Conservation (phyloP, 352 stramenopile species). For the Bremia lactucae region DNA sequence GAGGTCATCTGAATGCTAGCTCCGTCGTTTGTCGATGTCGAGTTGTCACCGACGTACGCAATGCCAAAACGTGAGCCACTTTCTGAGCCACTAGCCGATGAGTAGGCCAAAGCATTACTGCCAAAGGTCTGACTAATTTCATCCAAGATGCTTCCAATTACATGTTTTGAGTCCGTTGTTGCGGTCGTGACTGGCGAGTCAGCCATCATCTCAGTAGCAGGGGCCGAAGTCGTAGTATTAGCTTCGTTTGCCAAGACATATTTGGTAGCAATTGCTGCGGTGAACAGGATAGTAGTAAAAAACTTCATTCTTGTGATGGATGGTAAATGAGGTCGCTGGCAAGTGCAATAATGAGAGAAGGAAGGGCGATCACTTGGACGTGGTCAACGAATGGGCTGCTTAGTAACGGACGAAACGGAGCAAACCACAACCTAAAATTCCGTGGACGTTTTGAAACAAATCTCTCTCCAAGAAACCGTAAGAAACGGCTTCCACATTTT, state of each 20-base stretch:
- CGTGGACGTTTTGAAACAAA: no score
- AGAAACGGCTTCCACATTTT: no score
- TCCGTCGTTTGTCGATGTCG: background rate
- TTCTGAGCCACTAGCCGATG: no score
- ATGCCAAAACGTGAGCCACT: constrained; percentile 7
- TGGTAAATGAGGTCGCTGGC: constrained; percentile 6
- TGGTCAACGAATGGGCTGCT: no score
- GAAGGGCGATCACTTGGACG: background rate
- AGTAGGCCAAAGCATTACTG: no score
- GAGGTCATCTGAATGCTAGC: constrained; percentile 13
- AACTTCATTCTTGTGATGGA: constrained; percentile 33
- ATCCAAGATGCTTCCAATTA: background rate
- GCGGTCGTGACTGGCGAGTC: background rate
- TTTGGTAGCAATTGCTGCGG: constrained; percentile 8
- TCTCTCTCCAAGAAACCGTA: no score
- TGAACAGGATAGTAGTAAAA: constrained; percentile 19
- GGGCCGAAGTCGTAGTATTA: background rate
- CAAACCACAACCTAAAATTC: no score
- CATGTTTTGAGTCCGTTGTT: background rate
- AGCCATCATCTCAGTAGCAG: background rate
- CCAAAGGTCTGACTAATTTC: background rate
- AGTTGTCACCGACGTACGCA: constrained; percentile 7
- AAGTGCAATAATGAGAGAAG: constrained; percentile 24
- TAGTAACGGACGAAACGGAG: no score
- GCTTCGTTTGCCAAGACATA: background rate